Evolutionary conservation across 2,329 filamentous ascomycete genomes (phyloP).

Genomic region (Colletotrichum incanum): DNA sequence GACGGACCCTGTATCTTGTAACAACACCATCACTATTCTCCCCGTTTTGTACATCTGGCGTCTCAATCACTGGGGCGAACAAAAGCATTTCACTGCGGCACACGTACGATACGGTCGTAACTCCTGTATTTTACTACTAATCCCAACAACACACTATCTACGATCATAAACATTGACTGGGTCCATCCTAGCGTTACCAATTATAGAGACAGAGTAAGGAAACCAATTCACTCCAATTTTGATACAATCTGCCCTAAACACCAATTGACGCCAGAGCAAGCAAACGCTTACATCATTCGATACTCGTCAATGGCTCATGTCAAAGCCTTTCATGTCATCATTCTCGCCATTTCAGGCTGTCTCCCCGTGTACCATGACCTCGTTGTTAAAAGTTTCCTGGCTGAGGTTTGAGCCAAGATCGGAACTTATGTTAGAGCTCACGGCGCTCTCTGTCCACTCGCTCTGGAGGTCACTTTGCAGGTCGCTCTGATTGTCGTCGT

Average conservation of each 20-base stretch:
- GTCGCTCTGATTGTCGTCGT: constrained; percentile 51
- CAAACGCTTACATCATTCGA: background rate
- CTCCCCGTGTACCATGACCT: constrained; percentile 54
- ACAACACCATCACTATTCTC: background rate
- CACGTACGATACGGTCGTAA: background rate
- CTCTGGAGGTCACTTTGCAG: constrained; percentile 52
- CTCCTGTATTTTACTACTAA: constrained; percentile 11
- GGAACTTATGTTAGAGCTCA: constrained; percentile 37
- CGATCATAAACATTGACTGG: constrained; percentile 9
- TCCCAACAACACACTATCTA: constrained; percentile 3
- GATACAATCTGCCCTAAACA: constrained; percentile 27
- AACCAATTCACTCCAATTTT: constrained; percentile 18
- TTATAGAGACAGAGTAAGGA: constrained; percentile 28
- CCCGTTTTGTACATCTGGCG: background rate
- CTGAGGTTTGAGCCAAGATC: constrained; percentile 34
- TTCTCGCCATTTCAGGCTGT: constrained; percentile 34
- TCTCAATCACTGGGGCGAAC: background rate
- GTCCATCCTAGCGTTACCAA: constrained; percentile 7
- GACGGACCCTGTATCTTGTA: constrained; percentile 5
- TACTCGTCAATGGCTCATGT: constrained; percentile 1
- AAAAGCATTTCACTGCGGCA: background rate
- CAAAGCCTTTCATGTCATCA: background rate
- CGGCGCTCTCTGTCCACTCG: constrained; percentile 65
- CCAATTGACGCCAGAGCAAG: constrained; percentile 5
- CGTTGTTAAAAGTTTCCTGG: constrained; percentile 45